Conservation (phyloP, 495 filamentous ascomycete genomes). For the Trichoderma orchidacearum region DNA sequence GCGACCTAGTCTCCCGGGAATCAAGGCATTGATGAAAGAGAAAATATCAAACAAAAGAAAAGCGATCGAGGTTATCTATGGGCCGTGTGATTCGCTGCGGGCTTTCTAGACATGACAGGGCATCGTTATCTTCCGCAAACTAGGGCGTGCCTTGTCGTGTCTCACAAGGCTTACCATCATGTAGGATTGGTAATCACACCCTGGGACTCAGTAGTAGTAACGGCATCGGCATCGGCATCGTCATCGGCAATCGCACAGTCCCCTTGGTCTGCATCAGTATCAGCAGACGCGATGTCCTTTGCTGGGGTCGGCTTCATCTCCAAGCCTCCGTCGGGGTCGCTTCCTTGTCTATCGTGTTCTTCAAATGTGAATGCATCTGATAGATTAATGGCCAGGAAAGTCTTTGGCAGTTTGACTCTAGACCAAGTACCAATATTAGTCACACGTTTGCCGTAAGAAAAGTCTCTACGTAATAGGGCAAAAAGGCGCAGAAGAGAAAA, state of each 20-base stretch:
- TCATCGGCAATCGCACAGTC: neutral
- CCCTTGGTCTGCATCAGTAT: neutral
- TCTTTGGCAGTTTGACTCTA: slow-evolving; percentile 88
- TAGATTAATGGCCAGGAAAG: slow-evolving; percentile 85
- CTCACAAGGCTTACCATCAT: no score
- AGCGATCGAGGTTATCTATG: no score
- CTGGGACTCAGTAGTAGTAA: neutral
- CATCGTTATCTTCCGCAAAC: no score
- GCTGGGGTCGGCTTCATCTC: slow-evolving; percentile 13
- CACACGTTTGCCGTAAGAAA: neutral
- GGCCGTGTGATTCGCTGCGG: no score
- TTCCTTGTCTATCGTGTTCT: slow-evolving; percentile 28
- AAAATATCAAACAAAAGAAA: no score
- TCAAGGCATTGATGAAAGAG: no score
- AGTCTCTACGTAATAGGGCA: no score
- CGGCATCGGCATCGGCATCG: neutral
- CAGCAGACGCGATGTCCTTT: neutral
- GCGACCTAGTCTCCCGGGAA: no score
- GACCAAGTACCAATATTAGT: no score
- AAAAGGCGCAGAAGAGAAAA: neutral
- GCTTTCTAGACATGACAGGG: no score
- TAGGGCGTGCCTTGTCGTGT: no score
- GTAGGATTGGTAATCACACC: neutral
- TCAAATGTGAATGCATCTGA: slow-evolving; percentile 52
- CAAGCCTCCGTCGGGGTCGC: slow-evolving; percentile 16